Evolutionary conservation across 179 eudicot genomes (phyloP), one percentile per base, ranked within the genome.

Genomic region (Nepenthes alata): DNA sequence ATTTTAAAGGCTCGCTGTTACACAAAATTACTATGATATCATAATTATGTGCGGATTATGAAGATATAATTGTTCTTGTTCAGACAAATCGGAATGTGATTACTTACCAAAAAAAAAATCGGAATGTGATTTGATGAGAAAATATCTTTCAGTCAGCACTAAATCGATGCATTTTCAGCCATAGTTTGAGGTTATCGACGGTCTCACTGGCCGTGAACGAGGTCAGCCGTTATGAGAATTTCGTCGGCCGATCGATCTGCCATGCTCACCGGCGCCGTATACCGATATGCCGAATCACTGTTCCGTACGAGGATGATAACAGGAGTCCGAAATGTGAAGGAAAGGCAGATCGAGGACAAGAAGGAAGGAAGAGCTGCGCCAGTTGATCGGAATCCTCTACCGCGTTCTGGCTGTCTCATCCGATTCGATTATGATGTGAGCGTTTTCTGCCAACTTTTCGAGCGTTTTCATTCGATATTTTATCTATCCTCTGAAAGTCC

Each of bases 361-460:
- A 83, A 83, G 64, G 73, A 83, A 83, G 64, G 93, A 86, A 68
- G 98, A 91, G 75, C 89, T 91, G 37, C 89, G 98, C 0, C 98
- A 91, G 41, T 70, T 91, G 47, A 88, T 89, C 14, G 98, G 98
- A 87, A 73, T 48, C 88, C 95, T 0, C 0, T 93, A 93, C 65
- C 74, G 98, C 0, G 98, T 86, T 77, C 75, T 93, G 36, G 87
- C 89, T 58, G 98, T 86, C 53, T 93, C 97, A 0, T 96, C 98
- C 6, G 98, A 93, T 71, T 83, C 95, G 16, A 93, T 93, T 5
- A 2, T 83, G 86, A 3, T 80, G 84, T 58, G 89, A 88, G 76
- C 82, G n/a, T 88, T 91, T 51, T 81, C 91, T 34, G 69, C 72
- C 0, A 88, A 91, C 36, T 75, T 91, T 13, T 65, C 83, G 1